Evolutionary conservation across 306 rosid genomes (phyloP).

Genomic region (Gillenia trifoliata): DNA sequence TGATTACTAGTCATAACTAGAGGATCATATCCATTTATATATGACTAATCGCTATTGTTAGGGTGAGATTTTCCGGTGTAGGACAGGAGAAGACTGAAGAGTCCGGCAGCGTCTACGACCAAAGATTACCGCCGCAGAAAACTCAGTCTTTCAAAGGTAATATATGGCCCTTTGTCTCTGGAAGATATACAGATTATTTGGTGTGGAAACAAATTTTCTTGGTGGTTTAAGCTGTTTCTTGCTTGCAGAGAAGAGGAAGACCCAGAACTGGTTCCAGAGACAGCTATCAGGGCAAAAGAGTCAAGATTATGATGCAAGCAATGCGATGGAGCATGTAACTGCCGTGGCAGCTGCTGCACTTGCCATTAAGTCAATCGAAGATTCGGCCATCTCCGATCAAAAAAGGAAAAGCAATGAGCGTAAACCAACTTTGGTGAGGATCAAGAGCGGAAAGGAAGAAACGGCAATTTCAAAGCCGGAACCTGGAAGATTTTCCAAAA

Average conservation of each 20-base stretch:
- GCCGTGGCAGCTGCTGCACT: conserved; percentile 79
- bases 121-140: conserved; percentile 35
- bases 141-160: conserved; percentile 60
- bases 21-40: not conserved
- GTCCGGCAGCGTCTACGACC: conserved; percentile 28
- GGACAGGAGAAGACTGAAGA: conserved; percentile 28
- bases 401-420: conserved; percentile 16
- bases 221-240: conserved; percentile 3
- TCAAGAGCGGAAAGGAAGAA: conserved; percentile 40
- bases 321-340: conserved; percentile 39
- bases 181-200: not conserved
- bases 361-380: conserved; percentile 42
- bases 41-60: conserved; percentile 24
- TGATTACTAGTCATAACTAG: not conserved
- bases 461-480: conserved; percentile 22
- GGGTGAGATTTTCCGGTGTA: conserved; percentile 30
- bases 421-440: conserved; percentile 14
- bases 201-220: not conserved
- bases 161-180: not conserved
- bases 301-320: conserved; percentile 36
- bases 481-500: conserved; percentile 35
- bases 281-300: conserved; percentile 37
- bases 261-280: conserved; percentile 55
- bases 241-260: conserved; percentile 48
- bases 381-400: conserved; percentile 9